Percentiles rank a stretch among this genome's conserved stretches.
phyloP scores from a whole-genome alignment of 169 alveolate species.

The Blepharisma undulans region DNA sequence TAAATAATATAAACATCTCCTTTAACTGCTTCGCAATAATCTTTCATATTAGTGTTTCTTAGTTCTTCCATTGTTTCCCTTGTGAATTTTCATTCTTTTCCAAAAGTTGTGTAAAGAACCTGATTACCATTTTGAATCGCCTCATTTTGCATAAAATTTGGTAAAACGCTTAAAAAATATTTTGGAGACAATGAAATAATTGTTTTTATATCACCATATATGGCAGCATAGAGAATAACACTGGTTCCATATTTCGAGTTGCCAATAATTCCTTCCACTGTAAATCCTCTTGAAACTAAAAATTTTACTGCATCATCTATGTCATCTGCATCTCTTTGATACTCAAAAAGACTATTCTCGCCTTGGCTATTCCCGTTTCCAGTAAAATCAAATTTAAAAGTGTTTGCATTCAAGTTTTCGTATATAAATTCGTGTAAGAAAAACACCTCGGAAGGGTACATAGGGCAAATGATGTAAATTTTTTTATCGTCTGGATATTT shows the following conservation, averaged over 20 bases:
- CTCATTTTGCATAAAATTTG: neutral
- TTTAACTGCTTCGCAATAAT: neutral
- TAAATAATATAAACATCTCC: neutral
- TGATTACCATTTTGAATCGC: neutral
- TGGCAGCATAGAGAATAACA: neutral
- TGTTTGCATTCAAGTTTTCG: neutral
- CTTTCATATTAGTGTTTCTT: neutral
- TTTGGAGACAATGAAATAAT: neutral
- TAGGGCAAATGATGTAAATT: neutral
- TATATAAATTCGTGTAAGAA: neutral
- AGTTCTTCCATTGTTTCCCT: neutral
- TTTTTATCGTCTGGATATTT: neutral
- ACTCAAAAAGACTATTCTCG: neutral
- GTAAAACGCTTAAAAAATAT: neutral
- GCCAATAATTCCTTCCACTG: neutral
- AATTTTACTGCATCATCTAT: neutral
- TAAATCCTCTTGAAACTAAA: neutral
- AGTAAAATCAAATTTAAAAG: neutral
- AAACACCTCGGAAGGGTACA: neutral
- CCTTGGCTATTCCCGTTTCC: conserved; percentile 27
- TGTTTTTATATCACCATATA: neutral
- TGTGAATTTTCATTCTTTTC: neutral
- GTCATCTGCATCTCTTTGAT: neutral
- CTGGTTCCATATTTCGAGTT: neutral
- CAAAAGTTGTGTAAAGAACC: neutral